phyloP scores from a whole-genome alignment of 495 filamentous ascomycete species.

The Xylaria palmicola region DNA sequence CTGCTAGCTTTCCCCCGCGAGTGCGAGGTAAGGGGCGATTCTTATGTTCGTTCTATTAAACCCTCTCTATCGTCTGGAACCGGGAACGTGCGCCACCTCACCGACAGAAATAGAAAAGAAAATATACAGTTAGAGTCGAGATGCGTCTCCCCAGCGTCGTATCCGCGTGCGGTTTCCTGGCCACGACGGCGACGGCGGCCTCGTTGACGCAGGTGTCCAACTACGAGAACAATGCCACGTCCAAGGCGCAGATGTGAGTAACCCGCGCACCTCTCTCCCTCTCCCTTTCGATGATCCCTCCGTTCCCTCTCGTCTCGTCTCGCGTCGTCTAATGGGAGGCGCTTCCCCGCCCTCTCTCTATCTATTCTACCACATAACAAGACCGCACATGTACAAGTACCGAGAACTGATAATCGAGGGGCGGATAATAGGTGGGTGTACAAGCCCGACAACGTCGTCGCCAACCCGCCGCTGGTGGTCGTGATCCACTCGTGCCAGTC shows the following conservation, averaged over 20 bases:
- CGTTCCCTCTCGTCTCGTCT: no score
- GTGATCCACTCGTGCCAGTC: conserved; percentile 60
- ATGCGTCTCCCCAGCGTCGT: background rate
- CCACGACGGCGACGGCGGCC: conserved; percentile 24
- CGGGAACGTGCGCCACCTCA: no score
- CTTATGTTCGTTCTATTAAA: background rate
- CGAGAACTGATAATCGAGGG: no score
- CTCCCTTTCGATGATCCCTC: no score
- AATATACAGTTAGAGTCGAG: no score
- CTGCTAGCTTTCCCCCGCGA: background rate
- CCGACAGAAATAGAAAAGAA: no score
- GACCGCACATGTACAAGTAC: no score
- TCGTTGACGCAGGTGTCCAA: conserved; percentile 35
- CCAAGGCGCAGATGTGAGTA: conserved; percentile 40
- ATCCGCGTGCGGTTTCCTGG: conserved; percentile 14
- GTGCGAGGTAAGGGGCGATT: background rate
- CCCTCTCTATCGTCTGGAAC: no score
- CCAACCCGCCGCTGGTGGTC: conserved; percentile 53
- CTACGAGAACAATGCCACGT: conserved; percentile 42
- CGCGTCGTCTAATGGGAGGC: no score
- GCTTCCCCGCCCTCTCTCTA: background rate
- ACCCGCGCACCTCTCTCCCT: no score
- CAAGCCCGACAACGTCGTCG: conserved; percentile 51
- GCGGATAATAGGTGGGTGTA: conserved; percentile 52
- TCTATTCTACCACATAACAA: no score